Evolutionary conservation across 176 grass and related monocot genomes (phyloP).

Genomic region (Melocanna baccifera): DNA sequence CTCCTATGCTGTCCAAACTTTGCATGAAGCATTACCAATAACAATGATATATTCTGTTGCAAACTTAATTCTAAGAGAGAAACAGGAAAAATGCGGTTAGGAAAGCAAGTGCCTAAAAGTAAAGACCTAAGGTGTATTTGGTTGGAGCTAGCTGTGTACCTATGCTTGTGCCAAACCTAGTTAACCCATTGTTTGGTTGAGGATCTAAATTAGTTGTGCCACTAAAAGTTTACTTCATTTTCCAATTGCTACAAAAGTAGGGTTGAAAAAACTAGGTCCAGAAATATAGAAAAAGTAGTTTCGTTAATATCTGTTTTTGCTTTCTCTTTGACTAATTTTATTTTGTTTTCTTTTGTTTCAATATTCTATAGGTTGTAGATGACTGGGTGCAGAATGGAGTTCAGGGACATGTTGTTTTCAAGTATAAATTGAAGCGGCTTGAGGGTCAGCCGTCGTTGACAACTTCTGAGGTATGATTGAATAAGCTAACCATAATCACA

Average conservation of each 20-base stretch:
- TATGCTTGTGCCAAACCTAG: neutral
- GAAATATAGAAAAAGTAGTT: neutral
- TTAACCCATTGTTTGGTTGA: neutral
- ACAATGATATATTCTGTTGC: neutral
- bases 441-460: slow-evolving; percentile 72
- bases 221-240: neutral
- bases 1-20: neutral
- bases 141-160: neutral
- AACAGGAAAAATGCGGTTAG: no score
- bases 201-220: neutral
- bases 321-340: neutral
- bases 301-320: neutral
- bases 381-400: slow-evolving; percentile 70
- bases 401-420: slow-evolving; percentile 64
- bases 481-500: neutral
- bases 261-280: neutral
- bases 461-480: slow-evolving; percentile 64
- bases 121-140: neutral
- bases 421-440: slow-evolving; percentile 75
- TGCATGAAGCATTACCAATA: neutral
- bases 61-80: no score
- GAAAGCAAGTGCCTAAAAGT: no score
- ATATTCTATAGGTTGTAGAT: slow-evolving; percentile 58
- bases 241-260: neutral
- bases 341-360: neutral